Conservation (phyloP, 139 green algal species). For the Deuterostichococcus epilithicus region DNA sequence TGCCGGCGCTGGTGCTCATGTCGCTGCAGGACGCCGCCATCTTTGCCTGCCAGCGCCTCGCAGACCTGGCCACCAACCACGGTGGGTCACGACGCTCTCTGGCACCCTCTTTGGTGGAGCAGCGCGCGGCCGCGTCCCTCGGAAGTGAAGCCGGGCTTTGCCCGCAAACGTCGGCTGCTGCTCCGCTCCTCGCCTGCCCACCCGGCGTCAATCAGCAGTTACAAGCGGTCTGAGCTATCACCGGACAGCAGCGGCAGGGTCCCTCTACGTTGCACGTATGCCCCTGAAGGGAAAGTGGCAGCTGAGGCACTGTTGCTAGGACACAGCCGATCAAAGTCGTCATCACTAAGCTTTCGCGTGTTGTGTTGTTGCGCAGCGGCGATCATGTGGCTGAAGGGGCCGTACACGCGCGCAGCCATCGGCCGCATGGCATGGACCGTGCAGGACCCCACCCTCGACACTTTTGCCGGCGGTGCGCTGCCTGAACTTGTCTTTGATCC, state of each 20-base stretch:
- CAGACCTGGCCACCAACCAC: neutral
- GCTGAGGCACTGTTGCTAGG: too few species aligned
- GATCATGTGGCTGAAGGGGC: neutral
- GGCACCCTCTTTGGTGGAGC: too few species aligned
- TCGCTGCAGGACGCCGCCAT: neutral
- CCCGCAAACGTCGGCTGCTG: too few species aligned
- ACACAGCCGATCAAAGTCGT: neutral
- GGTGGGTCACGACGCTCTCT: too few species aligned
- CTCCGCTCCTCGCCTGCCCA: too few species aligned
- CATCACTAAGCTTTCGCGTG: neutral
- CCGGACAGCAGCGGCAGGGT: too few species aligned
- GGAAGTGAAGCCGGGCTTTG: too few species aligned
- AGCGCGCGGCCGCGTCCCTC: too few species aligned
- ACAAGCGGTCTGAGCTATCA: too few species aligned
- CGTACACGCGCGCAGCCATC: neutral
- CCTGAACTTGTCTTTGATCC: neutral
- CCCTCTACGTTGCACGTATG: too few species aligned
- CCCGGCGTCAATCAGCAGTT: too few species aligned
- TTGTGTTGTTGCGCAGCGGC: neutral
- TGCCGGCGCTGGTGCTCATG: neutral
- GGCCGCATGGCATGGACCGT: neutral
- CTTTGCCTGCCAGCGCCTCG: neutral
- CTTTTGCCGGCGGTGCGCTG: neutral
- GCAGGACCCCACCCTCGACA: neutral
- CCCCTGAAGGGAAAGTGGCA: too few species aligned